phyloP scores from a whole-genome alignment of 768 basidiomycete genomes.

The Mycena vitilis region DNA sequence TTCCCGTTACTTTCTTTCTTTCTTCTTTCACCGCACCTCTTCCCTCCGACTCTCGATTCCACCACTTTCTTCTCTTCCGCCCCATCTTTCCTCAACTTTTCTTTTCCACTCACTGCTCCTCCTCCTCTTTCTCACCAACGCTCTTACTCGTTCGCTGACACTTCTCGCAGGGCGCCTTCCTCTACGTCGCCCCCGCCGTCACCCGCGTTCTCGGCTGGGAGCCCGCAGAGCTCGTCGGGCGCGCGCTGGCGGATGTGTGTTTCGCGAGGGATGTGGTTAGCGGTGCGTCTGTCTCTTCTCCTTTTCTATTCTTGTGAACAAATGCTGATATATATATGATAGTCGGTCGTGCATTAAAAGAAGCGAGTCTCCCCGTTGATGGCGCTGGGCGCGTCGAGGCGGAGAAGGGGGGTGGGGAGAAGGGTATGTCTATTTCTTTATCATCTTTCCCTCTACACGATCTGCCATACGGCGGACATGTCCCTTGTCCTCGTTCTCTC shows the following conservation, averaged over 20 bases:
- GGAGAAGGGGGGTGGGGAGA: constrained; percentile 1
- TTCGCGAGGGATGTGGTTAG: constrained; percentile 88
- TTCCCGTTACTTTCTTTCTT: no score
- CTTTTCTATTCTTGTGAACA: not conserved
- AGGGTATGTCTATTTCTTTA: no score
- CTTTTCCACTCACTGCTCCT: not conserved
- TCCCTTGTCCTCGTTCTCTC: no score
- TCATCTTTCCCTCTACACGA: no score
- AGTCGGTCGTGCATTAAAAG: constrained; percentile 35
- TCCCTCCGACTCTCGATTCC: not conserved
- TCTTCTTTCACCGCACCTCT: no score
- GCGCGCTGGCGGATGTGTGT: constrained; percentile 82
- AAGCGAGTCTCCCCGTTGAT: constrained; percentile 63
- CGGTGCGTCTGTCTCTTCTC: no score
- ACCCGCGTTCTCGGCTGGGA: constrained; percentile 86
- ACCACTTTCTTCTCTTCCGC: no score
- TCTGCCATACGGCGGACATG: no score
- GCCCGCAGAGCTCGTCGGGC: constrained; percentile 85
- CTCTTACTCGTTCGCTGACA: no score
- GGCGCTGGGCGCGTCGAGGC: constrained; percentile 1
- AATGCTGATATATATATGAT: no score
- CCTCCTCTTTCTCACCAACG: no score
- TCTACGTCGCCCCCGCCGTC: constrained; percentile 91
- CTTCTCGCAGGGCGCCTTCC: constrained; percentile 81
- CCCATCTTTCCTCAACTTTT: no score